Percentiles rank a stretch among this genome's conserved stretches.
phyloP scores from a whole-genome alignment of 2,329 filamentous ascomycete genomes.

The Alternaria sp. region DNA sequence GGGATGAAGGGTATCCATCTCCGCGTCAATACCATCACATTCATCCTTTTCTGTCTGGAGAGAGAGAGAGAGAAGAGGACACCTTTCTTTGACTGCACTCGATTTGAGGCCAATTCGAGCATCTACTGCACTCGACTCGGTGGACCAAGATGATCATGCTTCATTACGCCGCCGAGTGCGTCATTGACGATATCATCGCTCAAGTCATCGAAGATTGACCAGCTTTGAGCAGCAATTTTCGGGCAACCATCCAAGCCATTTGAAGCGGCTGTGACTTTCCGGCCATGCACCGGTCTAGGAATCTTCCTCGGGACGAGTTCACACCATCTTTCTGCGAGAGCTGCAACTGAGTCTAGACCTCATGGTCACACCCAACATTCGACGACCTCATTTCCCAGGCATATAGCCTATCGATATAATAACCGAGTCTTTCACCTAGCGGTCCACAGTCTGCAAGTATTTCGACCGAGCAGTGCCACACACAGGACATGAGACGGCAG shows the following conservation, averaged over 20 bases:
- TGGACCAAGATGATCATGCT: background rate
- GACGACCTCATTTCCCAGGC: background rate
- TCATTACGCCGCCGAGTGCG: background rate
- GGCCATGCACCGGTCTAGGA: too few relatives aligned
- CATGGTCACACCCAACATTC: background rate
- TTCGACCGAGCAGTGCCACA: too few relatives aligned
- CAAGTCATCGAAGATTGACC: background rate
- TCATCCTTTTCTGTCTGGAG: background rate
- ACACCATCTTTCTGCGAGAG: background rate
- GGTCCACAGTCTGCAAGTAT: too few relatives aligned
- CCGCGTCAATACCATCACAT: background rate
- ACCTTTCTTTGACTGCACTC: background rate
- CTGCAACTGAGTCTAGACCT: background rate
- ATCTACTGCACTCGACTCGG: fast-evolving
- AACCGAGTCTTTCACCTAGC: too few relatives aligned
- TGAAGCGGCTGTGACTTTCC: too few relatives aligned
- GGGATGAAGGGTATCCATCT: background rate
- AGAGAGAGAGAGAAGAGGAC: background rate
- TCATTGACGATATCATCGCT: fast-evolving
- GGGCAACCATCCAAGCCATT: background rate
- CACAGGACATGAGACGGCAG: too few relatives aligned
- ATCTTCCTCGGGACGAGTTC: background rate
- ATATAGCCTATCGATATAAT: background rate
- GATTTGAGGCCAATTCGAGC: fast-evolving
- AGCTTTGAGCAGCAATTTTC: background rate